Percentiles rank a stretch among this genome's conserved stretches.
Evolutionary conservation across 108 stramenopile genomes (phyloP).

Genomic region (Nitzschia sp.): DNA sequence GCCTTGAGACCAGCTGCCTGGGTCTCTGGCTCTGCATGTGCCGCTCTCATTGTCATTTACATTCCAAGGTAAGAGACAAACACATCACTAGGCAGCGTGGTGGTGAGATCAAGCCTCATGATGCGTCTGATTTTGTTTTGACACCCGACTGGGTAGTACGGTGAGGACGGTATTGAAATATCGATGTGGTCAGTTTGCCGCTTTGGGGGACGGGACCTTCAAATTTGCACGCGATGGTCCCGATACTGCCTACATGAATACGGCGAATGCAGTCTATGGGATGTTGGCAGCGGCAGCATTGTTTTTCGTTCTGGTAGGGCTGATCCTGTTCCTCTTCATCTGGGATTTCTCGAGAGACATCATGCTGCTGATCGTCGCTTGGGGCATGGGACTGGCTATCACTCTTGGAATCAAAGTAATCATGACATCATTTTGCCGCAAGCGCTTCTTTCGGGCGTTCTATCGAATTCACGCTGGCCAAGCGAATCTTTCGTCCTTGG

Average conservation of each 20-base stretch:
- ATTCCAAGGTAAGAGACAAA: constrained; percentile 37
- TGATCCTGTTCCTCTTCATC: constrained; percentile 34
- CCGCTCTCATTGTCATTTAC: constrained; percentile 25
- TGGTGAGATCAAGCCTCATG: too few relatives aligned
- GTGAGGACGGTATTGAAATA: constrained; percentile 36
- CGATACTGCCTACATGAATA: constrained; percentile 37
- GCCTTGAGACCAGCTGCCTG: constrained; percentile 25
- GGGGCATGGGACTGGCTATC: constrained; percentile 31
- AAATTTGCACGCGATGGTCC: constrained; percentile 17
- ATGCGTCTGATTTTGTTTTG: too few relatives aligned
- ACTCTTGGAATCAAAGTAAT: constrained; percentile 38
- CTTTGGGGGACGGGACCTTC: constrained; percentile 29
- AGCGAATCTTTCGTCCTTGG: constrained; percentile 24
- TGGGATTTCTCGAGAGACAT: constrained; percentile 29
- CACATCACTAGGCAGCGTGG: too few relatives aligned
- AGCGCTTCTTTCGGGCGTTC: constrained; percentile 30
- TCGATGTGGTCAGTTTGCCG: constrained; percentile 32
- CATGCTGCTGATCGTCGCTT: constrained; percentile 27
- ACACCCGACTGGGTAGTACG: too few relatives aligned
- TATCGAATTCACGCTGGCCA: constrained; percentile 28
- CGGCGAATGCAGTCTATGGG: constrained; percentile 27
- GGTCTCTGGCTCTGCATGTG: constrained; percentile 16
- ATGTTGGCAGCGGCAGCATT: constrained; percentile 22
- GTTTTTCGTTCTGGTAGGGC: constrained; percentile 27
- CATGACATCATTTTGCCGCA: constrained; percentile 29